phyloP scores from a whole-genome alignment of 2,329 filamentous ascomycete genomes.

The Aspergillus sp. region DNA sequence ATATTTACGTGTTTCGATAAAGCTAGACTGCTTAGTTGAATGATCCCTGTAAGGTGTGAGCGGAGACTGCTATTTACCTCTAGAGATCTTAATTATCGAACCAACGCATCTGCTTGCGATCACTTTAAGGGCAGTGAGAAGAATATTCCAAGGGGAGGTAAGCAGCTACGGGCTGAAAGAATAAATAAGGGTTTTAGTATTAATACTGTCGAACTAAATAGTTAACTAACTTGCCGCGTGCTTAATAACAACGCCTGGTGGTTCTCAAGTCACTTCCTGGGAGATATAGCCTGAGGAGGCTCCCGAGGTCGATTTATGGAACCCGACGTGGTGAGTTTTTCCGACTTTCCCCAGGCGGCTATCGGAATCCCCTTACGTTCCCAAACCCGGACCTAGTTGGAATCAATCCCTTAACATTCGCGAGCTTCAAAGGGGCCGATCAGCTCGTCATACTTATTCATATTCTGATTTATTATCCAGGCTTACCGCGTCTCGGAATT shows the following conservation, averaged over 20 bases:
- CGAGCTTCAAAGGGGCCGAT: neutral
- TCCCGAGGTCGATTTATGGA: neutral
- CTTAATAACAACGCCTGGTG: neutral
- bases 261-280: too few species aligned
- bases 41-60: neutral
- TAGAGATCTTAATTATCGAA: too few species aligned
- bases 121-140: neutral
- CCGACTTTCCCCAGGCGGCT: slow-evolving; percentile 4
- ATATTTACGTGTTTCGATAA: neutral
- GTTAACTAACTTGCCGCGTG: neutral
- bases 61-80: too few species aligned
- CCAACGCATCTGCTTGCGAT: too few species aligned
- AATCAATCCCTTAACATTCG: neutral
- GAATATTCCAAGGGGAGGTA: neutral
- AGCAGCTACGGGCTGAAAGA: neutral
- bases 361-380: neutral
- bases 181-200: too few species aligned
- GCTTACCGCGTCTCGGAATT: neutral
- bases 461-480: neutral
- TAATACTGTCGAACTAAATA: too few species aligned
- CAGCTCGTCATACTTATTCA: neutral
- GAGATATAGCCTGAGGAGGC: neutral
- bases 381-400: neutral
- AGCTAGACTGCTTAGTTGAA: neutral
- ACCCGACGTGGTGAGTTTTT: neutral